A percentile compares a stretch with the other conserved stretches of the same genome.
Conservation (phyloP, 1,284 basidiomycete genomes). For the Sporisorium exsertum region DNA sequence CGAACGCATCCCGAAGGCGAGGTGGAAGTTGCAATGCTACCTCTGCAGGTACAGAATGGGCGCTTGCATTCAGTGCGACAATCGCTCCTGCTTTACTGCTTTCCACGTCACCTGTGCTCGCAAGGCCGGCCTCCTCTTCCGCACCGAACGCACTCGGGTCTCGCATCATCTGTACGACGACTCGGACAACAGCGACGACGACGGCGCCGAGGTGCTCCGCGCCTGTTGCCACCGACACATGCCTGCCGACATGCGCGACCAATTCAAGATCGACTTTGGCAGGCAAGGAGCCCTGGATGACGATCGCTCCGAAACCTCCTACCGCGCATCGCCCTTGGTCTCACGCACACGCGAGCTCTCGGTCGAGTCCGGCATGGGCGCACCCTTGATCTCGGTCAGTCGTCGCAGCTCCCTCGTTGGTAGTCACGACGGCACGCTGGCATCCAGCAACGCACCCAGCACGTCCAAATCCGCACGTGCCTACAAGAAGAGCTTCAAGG, state of each 20-base stretch:
- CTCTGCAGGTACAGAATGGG: conserved; percentile 85
- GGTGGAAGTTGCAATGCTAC: conserved; percentile 91
- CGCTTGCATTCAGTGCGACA: conserved; percentile 97
- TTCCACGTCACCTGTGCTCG: conserved; percentile 96
- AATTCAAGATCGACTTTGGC: conserved; percentile 49
- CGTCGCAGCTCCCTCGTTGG: conserved; percentile 44
- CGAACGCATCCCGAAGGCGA: conserved; percentile 85
- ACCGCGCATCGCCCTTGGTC: conserved; percentile 35
- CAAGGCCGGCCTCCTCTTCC: conserved; percentile 61
- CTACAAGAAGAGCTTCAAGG: conserved; percentile 73
- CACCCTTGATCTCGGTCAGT: conserved; percentile 44
- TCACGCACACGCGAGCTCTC: conserved; percentile 48
- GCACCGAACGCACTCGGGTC: conserved; percentile 51
- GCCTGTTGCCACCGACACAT: conserved; percentile 67
- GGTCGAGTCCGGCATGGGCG: conserved; percentile 34
- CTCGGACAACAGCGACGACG: conserved; percentile 47
- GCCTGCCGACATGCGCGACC: conserved; percentile 42
- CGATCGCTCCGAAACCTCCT: conserved; percentile 35
- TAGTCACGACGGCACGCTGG: conserved; percentile 18
- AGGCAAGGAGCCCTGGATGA: conserved; percentile 28
- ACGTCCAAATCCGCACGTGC: conserved; percentile 72
- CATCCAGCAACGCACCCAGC: conserved; percentile 17
- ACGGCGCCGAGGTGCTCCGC: conserved; percentile 43
- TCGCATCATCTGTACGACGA: conserved; percentile 51
- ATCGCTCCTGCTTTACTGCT: conserved; percentile 88